Conservation (phyloP, 2,329 filamentous ascomycete species). For the Exserohilum rostratum region DNA sequence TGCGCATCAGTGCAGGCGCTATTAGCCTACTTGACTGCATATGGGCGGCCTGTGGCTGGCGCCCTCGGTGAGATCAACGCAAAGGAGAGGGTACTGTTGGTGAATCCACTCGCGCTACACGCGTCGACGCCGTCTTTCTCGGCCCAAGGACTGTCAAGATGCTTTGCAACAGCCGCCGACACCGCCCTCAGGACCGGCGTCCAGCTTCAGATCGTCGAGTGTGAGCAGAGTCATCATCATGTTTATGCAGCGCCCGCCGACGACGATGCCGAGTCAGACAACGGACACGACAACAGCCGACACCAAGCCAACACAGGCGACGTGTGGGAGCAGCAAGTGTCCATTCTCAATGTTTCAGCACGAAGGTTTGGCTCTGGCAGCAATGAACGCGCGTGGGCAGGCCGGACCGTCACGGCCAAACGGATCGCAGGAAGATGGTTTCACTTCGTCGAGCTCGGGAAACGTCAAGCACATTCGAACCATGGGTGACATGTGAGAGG, state of each 20-base stretch:
- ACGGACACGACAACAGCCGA: slow-evolving; percentile 18
- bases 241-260: slow-evolving; percentile 59
- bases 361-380: slow-evolving; percentile 44
- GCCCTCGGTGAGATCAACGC: slow-evolving; percentile 11
- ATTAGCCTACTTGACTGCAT: slow-evolving; percentile 72
- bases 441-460: slow-evolving; percentile 30
- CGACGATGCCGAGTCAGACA: slow-evolving; percentile 56
- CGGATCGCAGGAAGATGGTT: slow-evolving; percentile 56
- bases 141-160: slow-evolving; percentile 71
- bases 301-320: slow-evolving; percentile 21
- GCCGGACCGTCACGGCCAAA: slow-evolving; percentile 53
- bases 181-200: slow-evolving; percentile 53
- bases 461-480: slow-evolving; percentile 6
- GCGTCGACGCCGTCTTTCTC: slow-evolving; percentile 74
- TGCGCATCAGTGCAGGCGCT: slow-evolving; percentile 77
- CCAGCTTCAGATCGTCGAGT: slow-evolving; percentile 53
- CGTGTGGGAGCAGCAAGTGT: slow-evolving; percentile 55
- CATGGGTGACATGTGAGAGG: slow-evolving; percentile 16
- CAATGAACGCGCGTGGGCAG: slow-evolving; percentile 53
- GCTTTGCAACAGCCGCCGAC: slow-evolving; percentile 68
- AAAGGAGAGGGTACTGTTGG: slow-evolving; percentile 60
- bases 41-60: slow-evolving; percentile 17
- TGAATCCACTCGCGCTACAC: slow-evolving; percentile 70
- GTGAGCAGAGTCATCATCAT: slow-evolving; percentile 19
- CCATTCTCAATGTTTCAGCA: slow-evolving; percentile 56